These are phyloP conservation scores for Senna siamea DNA, from an alignment of 306 rosid species.

Conservation along the genomic window DNA sequence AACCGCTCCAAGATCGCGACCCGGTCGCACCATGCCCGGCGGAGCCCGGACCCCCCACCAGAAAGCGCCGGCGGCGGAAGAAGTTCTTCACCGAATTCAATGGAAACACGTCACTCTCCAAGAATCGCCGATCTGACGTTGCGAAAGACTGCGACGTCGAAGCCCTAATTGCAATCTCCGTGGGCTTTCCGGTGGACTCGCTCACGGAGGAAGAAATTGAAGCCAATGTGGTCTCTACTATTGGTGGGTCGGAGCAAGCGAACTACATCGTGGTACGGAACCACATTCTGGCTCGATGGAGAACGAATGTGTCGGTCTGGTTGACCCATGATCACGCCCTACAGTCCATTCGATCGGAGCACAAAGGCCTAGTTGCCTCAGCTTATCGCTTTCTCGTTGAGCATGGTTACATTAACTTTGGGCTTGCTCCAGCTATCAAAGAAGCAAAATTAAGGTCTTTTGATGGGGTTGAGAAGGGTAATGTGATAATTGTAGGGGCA, in stretches of 20 bases:
- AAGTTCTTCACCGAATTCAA: constrained; percentile 82
- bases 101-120: constrained; percentile 54
- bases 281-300: constrained; percentile 79
- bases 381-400: constrained; percentile 74
- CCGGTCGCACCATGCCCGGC: constrained; percentile 34
- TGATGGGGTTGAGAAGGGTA: constrained; percentile 60
- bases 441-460: constrained; percentile 61
- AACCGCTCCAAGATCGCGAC: constrained; percentile 29
- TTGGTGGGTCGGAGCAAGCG: constrained; percentile 81
- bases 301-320: constrained; percentile 78
- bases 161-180: constrained; percentile 79
- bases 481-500: constrained; percentile 79
- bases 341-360: constrained; percentile 73
- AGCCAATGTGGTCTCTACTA: constrained; percentile 73
- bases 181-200: constrained; percentile 86
- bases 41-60: constrained; percentile 49
- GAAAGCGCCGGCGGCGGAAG: constrained; percentile 86
- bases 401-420: constrained; percentile 88
- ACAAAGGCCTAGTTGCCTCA: constrained; percentile 65
- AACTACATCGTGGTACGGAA: constrained; percentile 78
- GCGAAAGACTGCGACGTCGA: constrained; percentile 75
- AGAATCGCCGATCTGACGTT: constrained; percentile 65
- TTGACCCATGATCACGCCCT: constrained; percentile 64
- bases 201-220: constrained; percentile 90
- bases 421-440: constrained; percentile 66